phyloP scores from a whole-genome alignment of 2,329 filamentous ascomycete genomes.

The Ceratocystis colombiana region DNA sequence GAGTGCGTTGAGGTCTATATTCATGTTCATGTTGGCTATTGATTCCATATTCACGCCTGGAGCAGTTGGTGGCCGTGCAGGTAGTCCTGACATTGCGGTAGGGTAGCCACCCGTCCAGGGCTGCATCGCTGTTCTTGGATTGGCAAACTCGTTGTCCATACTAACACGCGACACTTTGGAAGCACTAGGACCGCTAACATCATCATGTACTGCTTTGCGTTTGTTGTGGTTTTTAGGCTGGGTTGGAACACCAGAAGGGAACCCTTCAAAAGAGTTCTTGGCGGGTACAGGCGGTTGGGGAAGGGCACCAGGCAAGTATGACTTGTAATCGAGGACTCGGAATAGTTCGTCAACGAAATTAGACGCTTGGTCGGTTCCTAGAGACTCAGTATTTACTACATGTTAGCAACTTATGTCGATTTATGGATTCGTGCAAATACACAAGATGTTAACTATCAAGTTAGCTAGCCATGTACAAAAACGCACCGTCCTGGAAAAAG shows the following conservation, averaged over 20 bases:
- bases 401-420: constrained; percentile 23
- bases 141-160: constrained; percentile 12
- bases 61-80: background rate
- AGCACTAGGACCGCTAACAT: background rate
- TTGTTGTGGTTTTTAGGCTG: constrained; percentile 18
- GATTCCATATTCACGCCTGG: background rate
- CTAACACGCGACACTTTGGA: constrained; percentile 15
- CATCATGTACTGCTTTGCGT: constrained; percentile 18
- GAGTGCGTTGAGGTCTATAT: constrained; percentile 20
- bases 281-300: constrained; percentile 30
- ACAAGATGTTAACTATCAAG: constrained; percentile 35
- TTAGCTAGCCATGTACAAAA: background rate
- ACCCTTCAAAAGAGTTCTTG: background rate
- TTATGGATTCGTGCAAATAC: background rate
- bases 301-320: constrained; percentile 42
- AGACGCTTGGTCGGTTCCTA: constrained; percentile 15
- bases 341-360: constrained; percentile 48
- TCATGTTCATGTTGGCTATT: constrained; percentile 17
- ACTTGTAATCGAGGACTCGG: constrained; percentile 45
- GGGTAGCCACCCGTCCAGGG: constrained; percentile 14
- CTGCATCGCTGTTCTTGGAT: constrained; percentile 12
- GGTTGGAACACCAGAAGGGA: constrained; percentile 17
- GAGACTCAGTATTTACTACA: too few species aligned
- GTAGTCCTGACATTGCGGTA: background rate
- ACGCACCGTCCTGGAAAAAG: constrained; percentile 56